phyloP scores from a whole-genome alignment of 2,329 filamentous ascomycete genomes.

The Cladosporium oxysporum region DNA sequence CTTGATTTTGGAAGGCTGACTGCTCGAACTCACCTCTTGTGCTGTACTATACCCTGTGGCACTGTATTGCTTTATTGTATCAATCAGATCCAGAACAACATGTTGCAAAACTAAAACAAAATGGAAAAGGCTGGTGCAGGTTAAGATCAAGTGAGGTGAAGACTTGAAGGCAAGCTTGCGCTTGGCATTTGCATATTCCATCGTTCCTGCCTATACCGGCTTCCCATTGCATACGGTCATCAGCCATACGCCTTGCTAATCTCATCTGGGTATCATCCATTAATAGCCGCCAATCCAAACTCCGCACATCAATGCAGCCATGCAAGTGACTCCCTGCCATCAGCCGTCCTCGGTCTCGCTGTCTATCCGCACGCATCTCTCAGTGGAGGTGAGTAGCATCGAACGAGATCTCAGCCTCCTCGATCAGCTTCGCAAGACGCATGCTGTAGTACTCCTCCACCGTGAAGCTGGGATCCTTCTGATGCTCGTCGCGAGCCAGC shows the following conservation, averaged over 20 bases:
- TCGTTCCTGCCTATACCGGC: neutral
- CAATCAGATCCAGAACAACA: conserved; percentile 4
- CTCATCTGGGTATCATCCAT: neutral
- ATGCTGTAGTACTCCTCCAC: conserved; percentile 35
- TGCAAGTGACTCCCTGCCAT: neutral
- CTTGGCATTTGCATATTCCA: conserved; percentile 5
- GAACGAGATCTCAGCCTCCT: conserved; percentile 30
- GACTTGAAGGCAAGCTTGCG: neutral
- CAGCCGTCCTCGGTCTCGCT: neutral
- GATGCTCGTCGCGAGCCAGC: conserved; percentile 36
- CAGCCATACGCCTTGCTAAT: conserved; percentile 2
- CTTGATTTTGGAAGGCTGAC: neutral
- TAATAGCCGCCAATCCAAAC: conserved; percentile 1
- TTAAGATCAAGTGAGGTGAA: neutral
- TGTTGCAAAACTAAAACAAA: neutral
- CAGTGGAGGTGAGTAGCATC: conserved; percentile 20
- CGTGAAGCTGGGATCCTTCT: conserved; percentile 23
- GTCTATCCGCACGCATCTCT: neutral
- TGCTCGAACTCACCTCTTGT: conserved; percentile 12
- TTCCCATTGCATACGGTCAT: neutral
- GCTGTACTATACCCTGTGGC: conserved; percentile 20
- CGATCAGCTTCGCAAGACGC: conserved; percentile 31
- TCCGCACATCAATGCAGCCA: neutral
- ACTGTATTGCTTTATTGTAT: conserved; percentile 17
- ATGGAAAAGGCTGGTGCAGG: neutral